Conservation (phyloP, 2,329 filamentous ascomycete species). For the Fusarium napiforme region DNA sequence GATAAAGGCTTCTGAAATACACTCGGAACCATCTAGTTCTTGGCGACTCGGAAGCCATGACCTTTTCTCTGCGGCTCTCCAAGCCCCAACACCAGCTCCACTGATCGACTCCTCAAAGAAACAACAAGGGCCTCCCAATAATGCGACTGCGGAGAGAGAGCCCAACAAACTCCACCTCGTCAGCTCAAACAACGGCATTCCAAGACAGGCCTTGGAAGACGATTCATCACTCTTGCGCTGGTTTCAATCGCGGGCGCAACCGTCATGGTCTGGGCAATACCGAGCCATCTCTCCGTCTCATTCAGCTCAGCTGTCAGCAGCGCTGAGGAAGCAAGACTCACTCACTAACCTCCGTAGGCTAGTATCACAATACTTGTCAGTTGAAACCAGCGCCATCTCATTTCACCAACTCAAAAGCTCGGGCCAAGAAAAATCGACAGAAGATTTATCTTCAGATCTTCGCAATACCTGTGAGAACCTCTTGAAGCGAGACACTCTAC, state of each 20-base stretch:
- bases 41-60: slow-evolving; percentile 58
- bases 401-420: slow-evolving; percentile 19
- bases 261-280: slow-evolving; percentile 17
- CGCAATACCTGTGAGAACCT: slow-evolving; percentile 41
- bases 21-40: slow-evolving; percentile 40
- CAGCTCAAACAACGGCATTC: slow-evolving; percentile 37
- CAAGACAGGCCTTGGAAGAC: slow-evolving; percentile 28
- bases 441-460: slow-evolving; percentile 34
- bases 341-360: slow-evolving; percentile 47
- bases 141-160: slow-evolving; percentile 9
- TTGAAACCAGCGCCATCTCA: slow-evolving; percentile 31
- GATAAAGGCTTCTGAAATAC: slow-evolving; percentile 39
- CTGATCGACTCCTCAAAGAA: slow-evolving; percentile 16
- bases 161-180: slow-evolving; percentile 31
- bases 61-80: slow-evolving; percentile 55
- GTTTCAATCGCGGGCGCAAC: slow-evolving; percentile 47
- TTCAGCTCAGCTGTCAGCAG: slow-evolving; percentile 27
- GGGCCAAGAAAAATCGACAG: background rate
- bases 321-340: slow-evolving; percentile 40
- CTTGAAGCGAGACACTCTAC: slow-evolving; percentile 9
- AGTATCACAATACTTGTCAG: slow-evolving; percentile 44
- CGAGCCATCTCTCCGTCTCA: background rate
- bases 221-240: slow-evolving; percentile 51
- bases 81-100: slow-evolving; percentile 29
- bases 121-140: slow-evolving; percentile 13